phyloP scores from a whole-genome alignment of 139 green algal genomes.

The Ettlia oleoabundans region DNA sequence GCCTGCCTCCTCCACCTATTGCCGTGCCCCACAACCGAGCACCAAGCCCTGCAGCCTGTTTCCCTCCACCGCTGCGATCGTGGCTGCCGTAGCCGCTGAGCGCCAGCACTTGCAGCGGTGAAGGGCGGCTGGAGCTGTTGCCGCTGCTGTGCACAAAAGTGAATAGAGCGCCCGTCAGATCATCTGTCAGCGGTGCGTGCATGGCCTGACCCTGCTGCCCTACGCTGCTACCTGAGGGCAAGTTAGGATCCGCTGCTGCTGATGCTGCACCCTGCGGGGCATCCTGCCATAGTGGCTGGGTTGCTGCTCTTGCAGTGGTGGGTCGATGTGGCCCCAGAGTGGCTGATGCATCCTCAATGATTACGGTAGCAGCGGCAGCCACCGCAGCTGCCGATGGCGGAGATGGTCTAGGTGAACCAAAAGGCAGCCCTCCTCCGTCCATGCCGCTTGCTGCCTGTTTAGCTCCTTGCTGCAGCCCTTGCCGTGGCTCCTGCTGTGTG shows the following conservation, averaged over 20 bases:
- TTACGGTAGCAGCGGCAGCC: neutral
- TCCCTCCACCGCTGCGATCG: neutral
- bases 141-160: slow-evolving; percentile 17
- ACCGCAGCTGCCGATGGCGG: neutral
- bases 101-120: slow-evolving; percentile 18
- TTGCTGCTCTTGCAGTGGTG: neutral
- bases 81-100: neutral
- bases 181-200: neutral
- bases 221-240: neutral
- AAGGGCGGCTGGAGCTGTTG: neutral
- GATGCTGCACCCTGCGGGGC: neutral
- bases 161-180: slow-evolving; percentile 8
- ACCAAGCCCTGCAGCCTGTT: neutral
- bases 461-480: neutral
- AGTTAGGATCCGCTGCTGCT: neutral
- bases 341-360: slow-evolving; percentile 28
- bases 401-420: too few relatives aligned
- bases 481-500: neutral
- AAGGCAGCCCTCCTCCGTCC: too few relatives aligned
- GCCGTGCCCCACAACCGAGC: slow-evolving; percentile 2
- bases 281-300: neutral
- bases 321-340: neutral
- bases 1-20: neutral
- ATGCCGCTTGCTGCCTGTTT: too few relatives aligned
- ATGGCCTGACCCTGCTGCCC: neutral